A percentile compares a stretch with the other conserved stretches of the same genome.
Evolutionary conservation across 345 rosid species (phyloP).

Genomic region (Salix caprea): DNA sequence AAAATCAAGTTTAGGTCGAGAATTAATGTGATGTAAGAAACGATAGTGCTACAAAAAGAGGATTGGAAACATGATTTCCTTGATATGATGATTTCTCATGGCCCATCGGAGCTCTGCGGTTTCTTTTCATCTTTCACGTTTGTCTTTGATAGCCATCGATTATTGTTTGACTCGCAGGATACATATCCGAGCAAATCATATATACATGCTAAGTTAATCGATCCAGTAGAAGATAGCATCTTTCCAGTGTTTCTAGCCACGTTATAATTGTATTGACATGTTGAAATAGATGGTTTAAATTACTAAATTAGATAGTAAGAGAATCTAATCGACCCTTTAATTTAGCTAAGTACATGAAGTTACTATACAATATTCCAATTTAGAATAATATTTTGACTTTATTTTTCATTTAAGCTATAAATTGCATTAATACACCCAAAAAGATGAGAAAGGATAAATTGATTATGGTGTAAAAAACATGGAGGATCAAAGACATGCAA

Average conservation of each 20-base stretch:
- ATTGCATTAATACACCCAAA: too few species aligned
- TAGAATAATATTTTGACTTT: too few species aligned
- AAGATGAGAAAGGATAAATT: too few species aligned
- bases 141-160: not conserved
- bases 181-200: not conserved
- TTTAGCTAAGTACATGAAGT: too few species aligned
- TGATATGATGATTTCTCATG: conserved; percentile 7
- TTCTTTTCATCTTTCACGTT: not conserved
- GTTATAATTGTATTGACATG: not conserved
- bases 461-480: too few species aligned
- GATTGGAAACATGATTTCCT: not conserved
- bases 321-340: too few species aligned
- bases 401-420: too few species aligned
- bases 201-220: not conserved
- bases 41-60: not conserved
- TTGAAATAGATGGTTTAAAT: too few species aligned
- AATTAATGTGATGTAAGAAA: not conserved
- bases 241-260: not conserved
- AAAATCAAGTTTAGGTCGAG: not conserved
- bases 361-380: too few species aligned
- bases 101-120: not conserved
- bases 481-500: too few species aligned
- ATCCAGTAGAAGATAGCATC: not conserved
- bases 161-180: not conserved
- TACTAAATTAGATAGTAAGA: too few species aligned